Evolutionary conservation across 495 filamentous ascomycete genomes (phyloP), one percentile per base, ranked within the genome.

Genomic region (Niebla homalea): DNA sequence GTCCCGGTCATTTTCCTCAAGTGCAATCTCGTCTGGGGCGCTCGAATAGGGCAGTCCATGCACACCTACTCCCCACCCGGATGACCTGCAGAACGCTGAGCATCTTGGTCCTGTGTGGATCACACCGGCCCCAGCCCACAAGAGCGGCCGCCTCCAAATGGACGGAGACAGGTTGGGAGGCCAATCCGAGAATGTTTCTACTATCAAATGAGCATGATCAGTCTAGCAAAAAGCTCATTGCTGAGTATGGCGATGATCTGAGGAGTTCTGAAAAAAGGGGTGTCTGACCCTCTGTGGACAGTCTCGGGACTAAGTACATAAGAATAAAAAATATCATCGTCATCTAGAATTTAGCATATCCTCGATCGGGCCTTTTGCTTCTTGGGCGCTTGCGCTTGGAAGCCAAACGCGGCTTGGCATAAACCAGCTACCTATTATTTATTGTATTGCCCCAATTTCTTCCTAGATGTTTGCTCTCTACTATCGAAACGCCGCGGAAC

Each of bases 51-150:
- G 22, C 18, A 19, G 29, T 36, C 4, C 15, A 4, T 49, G 45
- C 12, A 18, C 29, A 32, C 7, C 26, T n/a, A 7, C n/a, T 47
- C 23, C 16, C 15, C 14, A 20, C 51, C 48, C 4, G 25, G 14
- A 39, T 3, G 26, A 10, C 16, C 20, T 29, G 22, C 47, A 47
- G 47, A 26, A 22, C n/a, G n/a, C 18, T 41, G 15, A 29, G 4
- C 36, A 10, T 48, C 48, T 12, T 46, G 15, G 20, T 40, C 12
- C 26, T 11, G 26, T 3, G 12, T 11, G 26, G 26, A 32, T 32
- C 26, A 32, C 49, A 48, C 51, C 64, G 58, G 50, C 58, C 60
- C 41, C 49, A 48, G 58, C 54, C 56, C 53, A 48, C 38, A 42
- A 51, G 36, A 61, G 32, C 26, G 52, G 58, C 52, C 55, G 47